Conservation (phyloP, 2,329 filamentous ascomycete genomes). For the Dactylella cylindrospora region DNA sequence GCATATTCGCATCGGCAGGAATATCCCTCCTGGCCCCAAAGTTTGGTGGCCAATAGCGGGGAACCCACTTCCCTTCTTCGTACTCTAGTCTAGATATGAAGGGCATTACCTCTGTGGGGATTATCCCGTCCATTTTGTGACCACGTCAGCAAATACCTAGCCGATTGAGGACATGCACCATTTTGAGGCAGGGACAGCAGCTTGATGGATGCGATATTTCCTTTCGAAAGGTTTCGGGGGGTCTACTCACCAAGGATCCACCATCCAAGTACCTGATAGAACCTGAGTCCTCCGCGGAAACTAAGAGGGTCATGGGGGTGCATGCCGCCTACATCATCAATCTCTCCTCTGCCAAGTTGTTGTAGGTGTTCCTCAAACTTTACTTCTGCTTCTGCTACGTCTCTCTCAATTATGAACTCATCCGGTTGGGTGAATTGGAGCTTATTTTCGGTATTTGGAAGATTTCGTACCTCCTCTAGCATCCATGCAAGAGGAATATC, state of each 20-base stretch:
- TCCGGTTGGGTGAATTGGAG: slow-evolving; percentile 39
- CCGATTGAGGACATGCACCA: background rate
- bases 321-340: slow-evolving; percentile 43
- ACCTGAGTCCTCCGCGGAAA: slow-evolving; percentile 50
- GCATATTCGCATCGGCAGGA: slow-evolving; percentile 50
- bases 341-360: slow-evolving; percentile 24
- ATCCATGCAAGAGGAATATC: slow-evolving; percentile 60
- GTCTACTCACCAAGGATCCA: slow-evolving; percentile 50
- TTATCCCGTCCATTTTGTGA: slow-evolving; percentile 1
- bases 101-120: slow-evolving; percentile 50
- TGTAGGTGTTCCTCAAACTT: slow-evolving; percentile 37
- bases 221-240: background rate
- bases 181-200: background rate
- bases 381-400: slow-evolving; percentile 13
- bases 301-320: slow-evolving; percentile 51
- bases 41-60: slow-evolving; percentile 51
- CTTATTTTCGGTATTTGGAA: slow-evolving; percentile 45
- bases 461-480: slow-evolving; percentile 55
- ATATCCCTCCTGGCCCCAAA: slow-evolving; percentile 51
- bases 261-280: slow-evolving; percentile 50
- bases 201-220: background rate
- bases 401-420: slow-evolving; percentile 20
- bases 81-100: slow-evolving; percentile 52
- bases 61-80: slow-evolving; percentile 51
- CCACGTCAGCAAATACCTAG: slow-evolving; percentile 27